phyloP scores from a whole-genome alignment of 352 stramenopile genomes.

The Hyaloperonospora brassicae region DNA sequence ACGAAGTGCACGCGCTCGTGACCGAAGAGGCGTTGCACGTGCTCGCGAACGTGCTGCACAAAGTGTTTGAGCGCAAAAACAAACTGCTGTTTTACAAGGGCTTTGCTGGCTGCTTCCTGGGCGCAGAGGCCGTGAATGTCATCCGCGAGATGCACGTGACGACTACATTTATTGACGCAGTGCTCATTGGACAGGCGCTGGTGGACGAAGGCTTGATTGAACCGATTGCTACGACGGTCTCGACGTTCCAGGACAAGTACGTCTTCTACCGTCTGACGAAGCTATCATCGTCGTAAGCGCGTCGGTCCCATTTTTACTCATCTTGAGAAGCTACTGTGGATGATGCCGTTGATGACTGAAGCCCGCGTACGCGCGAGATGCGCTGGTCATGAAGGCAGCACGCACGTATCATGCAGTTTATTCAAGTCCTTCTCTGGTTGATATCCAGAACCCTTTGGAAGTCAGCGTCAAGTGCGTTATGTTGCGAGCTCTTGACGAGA shows the following conservation, averaged over 20 bases:
- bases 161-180: constrained; percentile 61
- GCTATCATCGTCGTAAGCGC: constrained; percentile 30
- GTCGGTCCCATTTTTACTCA: constrained; percentile 9
- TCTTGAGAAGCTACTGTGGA: constrained; percentile 5
- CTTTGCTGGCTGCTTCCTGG: constrained; percentile 72
- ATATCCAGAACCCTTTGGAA: not conserved
- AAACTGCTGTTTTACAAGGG: constrained; percentile 86
- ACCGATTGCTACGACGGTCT: constrained; percentile 56
- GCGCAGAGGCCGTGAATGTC: constrained; percentile 75
- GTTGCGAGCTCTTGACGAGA: constrained; percentile 1
- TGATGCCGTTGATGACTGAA: constrained; percentile 5
- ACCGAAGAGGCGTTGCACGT: constrained; percentile 70
- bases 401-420: constrained; percentile 2
- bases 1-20: constrained; percentile 74
- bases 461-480: not conserved
- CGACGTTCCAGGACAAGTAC: constrained; percentile 82
- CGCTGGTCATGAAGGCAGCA: constrained; percentile 10
- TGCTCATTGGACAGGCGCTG: constrained; percentile 71
- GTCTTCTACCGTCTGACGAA: constrained; percentile 76
- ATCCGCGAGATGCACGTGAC: constrained; percentile 70
- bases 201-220: constrained; percentile 77
- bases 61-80: constrained; percentile 83
- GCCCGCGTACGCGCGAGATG: too few species aligned
- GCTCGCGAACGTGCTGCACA: constrained; percentile 60
- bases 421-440: constrained; percentile 6